Base-by-base conservation (phyloP, 805 yeast species). In the Lipomyces sp. region DNA sequence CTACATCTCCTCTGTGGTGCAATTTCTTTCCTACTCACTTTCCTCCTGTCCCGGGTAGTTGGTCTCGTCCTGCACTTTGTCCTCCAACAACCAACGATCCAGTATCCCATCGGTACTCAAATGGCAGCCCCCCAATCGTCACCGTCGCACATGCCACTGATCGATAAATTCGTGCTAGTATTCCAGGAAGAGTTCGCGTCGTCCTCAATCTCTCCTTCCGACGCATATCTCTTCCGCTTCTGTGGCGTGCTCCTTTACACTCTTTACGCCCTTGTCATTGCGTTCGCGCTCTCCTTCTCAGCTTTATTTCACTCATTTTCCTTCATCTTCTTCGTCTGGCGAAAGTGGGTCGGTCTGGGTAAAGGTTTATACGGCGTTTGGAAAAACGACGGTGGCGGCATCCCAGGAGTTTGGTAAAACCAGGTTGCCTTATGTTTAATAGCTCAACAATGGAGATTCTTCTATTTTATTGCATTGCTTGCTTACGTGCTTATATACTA, bases 281-380 rank as follows among this genome's bases (percentile, higher is more conserved):
- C 69, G 11, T 64, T 67, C 53, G 70, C 65, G 45, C 62, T 67
- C 7, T 62, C 68, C 34, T 64, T 67, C 39, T 61, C 67, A n/a
- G 68, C 63, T 2, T 53, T 67, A 2, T 67, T 64, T 45, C 64
- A 67, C 53, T 62, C 66, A 1, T 64, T 67, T 34, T 67, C 64
- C 30, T 62, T 67, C 39, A 39, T 64, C 11, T 61, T 62, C 39
- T 67, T 64, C 37, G 61, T 67, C 11, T 67, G 67, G 67, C 64
- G 67, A 3, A 64, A 64, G 34, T 67, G 70, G 70, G 53, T 57
- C 10, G 69, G 64, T n/a, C 53, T 67, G 29, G 63, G 69, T 4
- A 61, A 67, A 56, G 67, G 68, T 10, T 58, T 67, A 3, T 67
- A 57, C 37, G 69, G 63, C 7, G 63, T 66, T 48, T 66, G 67